These are phyloP conservation scores for Mallotus nudiflorus DNA, from an alignment of 345 rosid genomes.

Conservation along the genomic window DNA sequence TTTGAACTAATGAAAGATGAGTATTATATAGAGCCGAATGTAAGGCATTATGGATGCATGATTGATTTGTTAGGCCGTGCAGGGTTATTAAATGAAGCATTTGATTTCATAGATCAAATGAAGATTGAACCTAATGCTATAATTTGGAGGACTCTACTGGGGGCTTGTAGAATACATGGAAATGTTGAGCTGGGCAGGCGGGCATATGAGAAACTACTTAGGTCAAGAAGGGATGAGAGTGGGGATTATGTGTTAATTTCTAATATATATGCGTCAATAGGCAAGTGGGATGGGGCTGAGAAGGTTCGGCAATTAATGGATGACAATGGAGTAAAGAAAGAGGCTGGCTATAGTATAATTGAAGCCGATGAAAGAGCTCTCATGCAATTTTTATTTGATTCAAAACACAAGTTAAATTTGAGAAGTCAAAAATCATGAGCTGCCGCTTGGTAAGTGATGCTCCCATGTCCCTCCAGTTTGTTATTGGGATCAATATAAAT, in stretches of 20 bases:
- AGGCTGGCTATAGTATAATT: conserved; percentile 48
- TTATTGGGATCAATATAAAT: background rate
- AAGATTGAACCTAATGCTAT: conserved; percentile 55
- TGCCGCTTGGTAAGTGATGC: conserved; percentile 8
- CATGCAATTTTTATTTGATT: conserved; percentile 34
- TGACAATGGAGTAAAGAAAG: conserved; percentile 53
- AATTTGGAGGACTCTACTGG: conserved; percentile 69
- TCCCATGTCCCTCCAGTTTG: background rate
- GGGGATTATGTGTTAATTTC: conserved; percentile 72
- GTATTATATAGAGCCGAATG: conserved; percentile 55
- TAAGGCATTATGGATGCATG: conserved; percentile 73
- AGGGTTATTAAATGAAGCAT: conserved; percentile 59
- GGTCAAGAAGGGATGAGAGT: conserved; percentile 48
- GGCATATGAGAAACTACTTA: conserved; percentile 53
- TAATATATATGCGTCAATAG: conserved; percentile 60
- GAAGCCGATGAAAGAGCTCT: conserved; percentile 45
- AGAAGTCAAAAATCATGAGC: conserved; percentile 24
- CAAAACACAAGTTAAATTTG: conserved; percentile 26
- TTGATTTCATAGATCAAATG: conserved; percentile 56
- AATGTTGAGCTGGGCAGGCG: conserved; percentile 53
- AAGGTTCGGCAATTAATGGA: conserved; percentile 65
- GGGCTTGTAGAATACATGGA: conserved; percentile 60
- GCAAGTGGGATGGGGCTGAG: conserved; percentile 63
- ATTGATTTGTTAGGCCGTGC: conserved; percentile 69
- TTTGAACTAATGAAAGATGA: conserved; percentile 51